Base-by-base conservation (phyloP, 768 basidiomycete species). In the Termitomyces sp. region DNA sequence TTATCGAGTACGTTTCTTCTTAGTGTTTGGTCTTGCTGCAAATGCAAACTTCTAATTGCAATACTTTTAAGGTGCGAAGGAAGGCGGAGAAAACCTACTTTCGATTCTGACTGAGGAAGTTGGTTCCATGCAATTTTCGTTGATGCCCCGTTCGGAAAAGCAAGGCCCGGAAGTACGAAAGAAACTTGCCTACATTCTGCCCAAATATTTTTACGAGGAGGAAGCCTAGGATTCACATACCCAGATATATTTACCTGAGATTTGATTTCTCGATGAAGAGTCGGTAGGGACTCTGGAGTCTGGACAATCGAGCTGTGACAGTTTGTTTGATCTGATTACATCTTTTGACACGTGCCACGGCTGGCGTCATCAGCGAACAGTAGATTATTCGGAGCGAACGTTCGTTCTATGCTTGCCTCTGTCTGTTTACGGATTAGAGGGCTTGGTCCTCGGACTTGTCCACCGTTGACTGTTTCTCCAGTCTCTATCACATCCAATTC, bases 41-140 rank as follows among this genome's bases (percentile, higher is more conserved):
- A 35, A 31, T 10, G 9, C 19, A 21, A 5, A 17, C 45, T 44
- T 40, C 31, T 45, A 6, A 54, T 25, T 50, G 6, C 5, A 19
- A 42, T 34, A 4, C 8, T n/a, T 27, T 34, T 42, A 16, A 54
- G 41, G 16, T 55, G 61, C 11, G 67, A 54, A 48, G 21, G 40
- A 58, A 12, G 38, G 67, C n/a, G 71, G 65, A 6, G 59, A 65
- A 17, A 59, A 64, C 4, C 61, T 90, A 42, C 75, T 92, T 56
- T 77, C 80, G 5, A 32, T 58, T 41, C 23, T 58, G 31, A 53
- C 51, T n/a, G 84, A 89, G 54, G 89, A 90, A 64, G 79, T 73
- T 16, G 95, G 93, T 10, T 79, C 77, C n/a, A 97, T 97, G 95
- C 77, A 83, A 62, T 89, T 82, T 66, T 83, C 89, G 38, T 89